Evolutionary conservation across 352 stramenopile genomes (phyloP).

Genomic region (Phytophthora syringae): DNA sequence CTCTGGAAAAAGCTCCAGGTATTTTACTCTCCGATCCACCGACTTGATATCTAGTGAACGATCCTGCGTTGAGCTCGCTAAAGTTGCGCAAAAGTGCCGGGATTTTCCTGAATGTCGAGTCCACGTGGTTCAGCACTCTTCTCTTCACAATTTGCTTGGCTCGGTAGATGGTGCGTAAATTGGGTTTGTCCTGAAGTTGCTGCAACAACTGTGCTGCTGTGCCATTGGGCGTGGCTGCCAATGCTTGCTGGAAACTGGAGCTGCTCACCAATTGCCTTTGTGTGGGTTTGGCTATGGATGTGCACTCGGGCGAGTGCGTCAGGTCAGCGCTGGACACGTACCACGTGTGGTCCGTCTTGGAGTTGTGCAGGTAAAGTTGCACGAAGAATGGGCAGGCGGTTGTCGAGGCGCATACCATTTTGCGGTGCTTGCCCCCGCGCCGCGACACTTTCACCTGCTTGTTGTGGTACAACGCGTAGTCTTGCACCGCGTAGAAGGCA

Average conservation of each 20-base stretch:
- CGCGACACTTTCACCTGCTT: slow-evolving; percentile 63
- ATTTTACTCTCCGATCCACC: slow-evolving; percentile 18
- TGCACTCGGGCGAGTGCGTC: slow-evolving; percentile 47
- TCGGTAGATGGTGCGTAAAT: slow-evolving; percentile 64
- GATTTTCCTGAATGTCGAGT: slow-evolving; percentile 50
- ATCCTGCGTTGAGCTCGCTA: slow-evolving; percentile 43
- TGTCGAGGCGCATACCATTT: slow-evolving; percentile 52
- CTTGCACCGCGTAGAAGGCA: slow-evolving; percentile 62
- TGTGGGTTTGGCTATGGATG: slow-evolving; percentile 58
- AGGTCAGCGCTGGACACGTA: slow-evolving; percentile 66
- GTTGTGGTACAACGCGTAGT: slow-evolving; percentile 64
- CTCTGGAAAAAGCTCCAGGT: slow-evolving; percentile 44
- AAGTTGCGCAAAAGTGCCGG: slow-evolving; percentile 50
- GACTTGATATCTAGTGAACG: slow-evolving; percentile 38
- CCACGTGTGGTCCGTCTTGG: slow-evolving; percentile 58
- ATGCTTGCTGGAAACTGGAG: slow-evolving; percentile 43
- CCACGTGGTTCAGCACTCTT: slow-evolving; percentile 37
- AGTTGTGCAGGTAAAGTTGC: slow-evolving; percentile 68
- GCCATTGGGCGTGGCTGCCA: slow-evolving; percentile 37
- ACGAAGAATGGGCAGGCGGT: slow-evolving; percentile 66
- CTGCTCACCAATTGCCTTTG: slow-evolving; percentile 62
- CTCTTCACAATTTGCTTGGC: slow-evolving; percentile 56
- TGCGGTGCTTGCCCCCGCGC: slow-evolving; percentile 69
- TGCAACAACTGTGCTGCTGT: slow-evolving; percentile 46
- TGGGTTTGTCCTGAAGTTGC: slow-evolving; percentile 44